These are phyloP conservation scores for Penicillium sp. DNA, from an alignment of 2,329 filamentous ascomycete genomes.

Conservation along the genomic window DNA sequence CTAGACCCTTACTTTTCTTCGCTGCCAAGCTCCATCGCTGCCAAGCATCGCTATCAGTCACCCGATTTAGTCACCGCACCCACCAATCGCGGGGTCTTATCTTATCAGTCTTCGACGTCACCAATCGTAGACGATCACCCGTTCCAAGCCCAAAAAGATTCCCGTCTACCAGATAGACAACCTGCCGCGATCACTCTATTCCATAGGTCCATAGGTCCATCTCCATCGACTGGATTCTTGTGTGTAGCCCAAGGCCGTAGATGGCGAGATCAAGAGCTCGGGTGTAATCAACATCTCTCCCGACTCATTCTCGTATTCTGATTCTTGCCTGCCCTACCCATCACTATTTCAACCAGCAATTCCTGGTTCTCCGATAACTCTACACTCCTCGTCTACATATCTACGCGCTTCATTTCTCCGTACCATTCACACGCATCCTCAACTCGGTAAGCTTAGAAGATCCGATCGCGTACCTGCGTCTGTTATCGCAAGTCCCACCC, in stretches of 20 bases:
- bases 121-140: constrained; percentile 11
- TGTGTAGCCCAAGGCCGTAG: not conserved
- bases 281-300: not conserved
- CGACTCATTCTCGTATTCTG: constrained; percentile 7
- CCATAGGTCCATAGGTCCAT: not conserved
- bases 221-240: not conserved
- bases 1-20: not conserved
- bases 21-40: constrained; percentile 21
- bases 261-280: constrained; percentile 10
- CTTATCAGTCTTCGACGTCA: constrained; percentile 35
- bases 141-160: not conserved
- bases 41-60: constrained; percentile 33
- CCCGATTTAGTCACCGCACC: constrained; percentile 29
- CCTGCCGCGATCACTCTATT: not conserved
- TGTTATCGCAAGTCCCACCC: constrained; percentile 18
- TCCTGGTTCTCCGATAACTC: not conserved
- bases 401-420: not conserved
- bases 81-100: constrained; percentile 32
- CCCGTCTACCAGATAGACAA: not conserved
- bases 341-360: not conserved
- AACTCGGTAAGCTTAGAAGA: not conserved
- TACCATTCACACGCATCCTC: not conserved
- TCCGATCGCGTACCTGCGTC: constrained; percentile 26
- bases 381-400: not conserved
- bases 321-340: not conserved